These are phyloP conservation scores for Nectriaceae sp. DNA, from an alignment of 2,329 filamentous ascomycete genomes.

Conservation along the genomic window DNA sequence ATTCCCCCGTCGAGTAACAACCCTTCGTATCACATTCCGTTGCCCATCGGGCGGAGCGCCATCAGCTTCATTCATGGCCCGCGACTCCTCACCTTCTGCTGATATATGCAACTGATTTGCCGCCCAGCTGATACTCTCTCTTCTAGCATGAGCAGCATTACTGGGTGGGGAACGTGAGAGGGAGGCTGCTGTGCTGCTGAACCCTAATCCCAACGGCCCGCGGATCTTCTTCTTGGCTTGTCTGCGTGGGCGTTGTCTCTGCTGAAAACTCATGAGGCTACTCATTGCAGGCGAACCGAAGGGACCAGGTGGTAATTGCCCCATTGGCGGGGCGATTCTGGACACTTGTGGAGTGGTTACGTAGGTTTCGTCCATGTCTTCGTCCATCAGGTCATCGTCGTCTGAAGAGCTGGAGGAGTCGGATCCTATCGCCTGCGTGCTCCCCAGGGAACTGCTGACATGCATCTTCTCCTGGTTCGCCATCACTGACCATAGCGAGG, in stretches of 20 bases:
- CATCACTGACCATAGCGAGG: conserved; percentile 71
- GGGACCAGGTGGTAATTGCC: conserved; percentile 54
- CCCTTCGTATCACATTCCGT: conserved; percentile 76
- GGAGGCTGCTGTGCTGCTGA: conserved; percentile 44
- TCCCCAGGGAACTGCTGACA: conserved; percentile 78
- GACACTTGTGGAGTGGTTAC: conserved; percentile 79
- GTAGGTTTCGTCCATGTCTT: conserved; percentile 78
- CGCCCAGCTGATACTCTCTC: conserved; percentile 88
- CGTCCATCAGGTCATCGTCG: conserved; percentile 70
- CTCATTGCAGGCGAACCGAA: conserved; percentile 72
- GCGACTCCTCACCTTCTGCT: conserved; percentile 68
- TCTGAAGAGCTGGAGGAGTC: conserved; percentile 77
- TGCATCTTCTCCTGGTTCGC: conserved; percentile 68
- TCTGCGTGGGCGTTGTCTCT: conserved; percentile 73
- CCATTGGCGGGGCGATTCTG: conserved; percentile 55
- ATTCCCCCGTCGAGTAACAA: conserved; percentile 85
- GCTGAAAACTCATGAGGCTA: conserved; percentile 80
- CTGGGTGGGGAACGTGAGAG: conserved; percentile 76
- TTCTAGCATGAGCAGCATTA: conserved; percentile 55
- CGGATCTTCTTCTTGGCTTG: conserved; percentile 60
- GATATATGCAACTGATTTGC: conserved; percentile 85
- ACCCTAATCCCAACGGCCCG: conserved; percentile 51
- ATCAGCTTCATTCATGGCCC: conserved; percentile 65
- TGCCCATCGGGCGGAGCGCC: conserved; percentile 57
- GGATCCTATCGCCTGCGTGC: conserved; percentile 70